Base-by-base conservation (phyloP, 2,329 filamentous ascomycete genomes). In the Teratosphaeria viscida region DNA sequence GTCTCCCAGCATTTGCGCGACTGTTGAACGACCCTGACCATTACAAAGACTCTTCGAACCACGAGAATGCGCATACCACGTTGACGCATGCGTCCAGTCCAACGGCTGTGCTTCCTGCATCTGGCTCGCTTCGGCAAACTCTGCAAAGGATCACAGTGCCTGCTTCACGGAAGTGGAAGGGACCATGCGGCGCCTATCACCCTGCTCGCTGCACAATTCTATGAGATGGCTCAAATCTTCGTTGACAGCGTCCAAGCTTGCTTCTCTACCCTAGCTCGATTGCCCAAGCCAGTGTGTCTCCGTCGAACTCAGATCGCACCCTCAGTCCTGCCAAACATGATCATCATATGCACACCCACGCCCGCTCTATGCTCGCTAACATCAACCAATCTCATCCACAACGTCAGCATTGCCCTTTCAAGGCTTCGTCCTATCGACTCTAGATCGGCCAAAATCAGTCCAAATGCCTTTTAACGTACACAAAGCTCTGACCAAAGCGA, bases 11-110 rank as follows among this genome's bases (percentile, higher is more conserved):
- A 60, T 61, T 67, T 39, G 60, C 57, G 32, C 39, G 49, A 16
- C 49, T 67, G 49, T 56, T 67, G 49, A 59, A 59, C 32, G 59
- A 64, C 54, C 60, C 65, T 66, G 58, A 66, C 64, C 56, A 56
- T 58, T 60, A 55, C 52, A 54, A 66, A 60, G 57, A 52, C 54
- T 47, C 57, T 37, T 16, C 23, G 12, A 16, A 7, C 14, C 54
- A 32, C 54, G 35, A 56, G 23, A 35, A 7, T 12, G 14, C 5
- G 19, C 12, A 56, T 14, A 23, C 19, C 6, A 56, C 16, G 23
- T 16, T 14, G 16, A 1, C 12, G 29, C 54, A 37, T 5, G 29
- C 29, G 10, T 7, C 54, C n/a, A 14, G 6, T 10, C 14, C 54
- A 39, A 19, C 54, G 35, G 19, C 19, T 56, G 29, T 26, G 35